A percentile compares a stretch with the other conserved stretches of the same genome.
Evolutionary conservation across 139 green algal genomes (phyloP).

Genomic region (Chlorella sp.): DNA sequence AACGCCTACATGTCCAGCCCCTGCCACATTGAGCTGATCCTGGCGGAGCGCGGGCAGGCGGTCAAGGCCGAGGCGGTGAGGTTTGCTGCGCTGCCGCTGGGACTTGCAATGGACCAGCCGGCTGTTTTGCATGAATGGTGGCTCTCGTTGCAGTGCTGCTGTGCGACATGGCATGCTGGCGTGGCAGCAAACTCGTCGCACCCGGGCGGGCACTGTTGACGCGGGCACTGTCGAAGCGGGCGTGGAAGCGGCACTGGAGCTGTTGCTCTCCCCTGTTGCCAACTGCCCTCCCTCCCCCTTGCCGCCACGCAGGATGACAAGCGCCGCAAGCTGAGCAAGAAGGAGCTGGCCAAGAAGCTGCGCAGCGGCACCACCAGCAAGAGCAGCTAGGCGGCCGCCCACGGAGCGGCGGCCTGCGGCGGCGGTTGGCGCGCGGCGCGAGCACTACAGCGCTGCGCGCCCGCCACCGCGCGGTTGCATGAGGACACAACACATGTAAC

Average conservation of each 20-base stretch:
- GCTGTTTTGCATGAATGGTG: too few species aligned
- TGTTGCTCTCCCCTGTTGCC: too few species aligned
- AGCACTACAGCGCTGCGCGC: too few species aligned
- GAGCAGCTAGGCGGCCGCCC: slow-evolving; percentile 46
- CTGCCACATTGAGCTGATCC: slow-evolving; percentile 97
- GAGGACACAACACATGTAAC: too few species aligned
- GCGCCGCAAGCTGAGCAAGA: slow-evolving; percentile 72
- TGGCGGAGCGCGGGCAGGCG: slow-evolving; percentile 85
- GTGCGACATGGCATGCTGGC: not conserved
- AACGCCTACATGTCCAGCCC: slow-evolving; percentile 98
- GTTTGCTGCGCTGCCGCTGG: not conserved
- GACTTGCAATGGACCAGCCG: too few species aligned
- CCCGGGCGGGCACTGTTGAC: too few species aligned
- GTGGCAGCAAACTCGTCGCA: too few species aligned
- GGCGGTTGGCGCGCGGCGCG: too few species aligned
- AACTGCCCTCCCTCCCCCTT: not conserved
- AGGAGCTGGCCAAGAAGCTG: slow-evolving; percentile 70
- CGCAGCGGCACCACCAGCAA: slow-evolving; percentile 68
- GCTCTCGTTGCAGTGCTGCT: not conserved
- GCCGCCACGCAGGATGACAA: slow-evolving; percentile 46
- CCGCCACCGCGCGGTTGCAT: too few species aligned
- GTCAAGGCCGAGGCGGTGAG: slow-evolving; percentile 75
- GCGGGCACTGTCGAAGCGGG: too few species aligned
- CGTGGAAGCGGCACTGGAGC: too few species aligned
- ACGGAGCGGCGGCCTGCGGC: too few species aligned